Evolutionary conservation across 2,329 filamentous ascomycete genomes (phyloP), one percentile per base, ranked within the genome.

Genomic region (Colletotrichum sp.): DNA sequence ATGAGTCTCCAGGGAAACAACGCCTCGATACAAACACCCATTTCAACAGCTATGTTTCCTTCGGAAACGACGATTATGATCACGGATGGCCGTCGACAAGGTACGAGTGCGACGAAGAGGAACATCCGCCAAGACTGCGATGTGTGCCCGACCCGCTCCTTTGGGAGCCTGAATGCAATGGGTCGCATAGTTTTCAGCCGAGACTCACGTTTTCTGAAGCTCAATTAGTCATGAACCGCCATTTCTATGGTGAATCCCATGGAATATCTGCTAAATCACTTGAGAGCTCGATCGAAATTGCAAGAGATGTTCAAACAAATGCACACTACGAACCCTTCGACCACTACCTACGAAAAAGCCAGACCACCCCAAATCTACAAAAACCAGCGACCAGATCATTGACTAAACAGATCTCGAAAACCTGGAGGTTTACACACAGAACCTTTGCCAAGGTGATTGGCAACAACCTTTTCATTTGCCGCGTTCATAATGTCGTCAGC

Each of bases 291-390:
- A 10, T 10, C 39, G 0, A 44, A 3, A 44, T 44, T 1, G 0
- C 39, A 10, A 44, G 2, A 3, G 0, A 10, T 18, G 0, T 44
- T 0, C 0, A 44, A 6, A 1, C 36, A n/a, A 1, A 44, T 44
- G 36, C 0, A 44, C 0, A 0, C 8, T 44, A 44, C 16, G 4
- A 6, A 1, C 36, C 36, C 0, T 2, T 44, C 36, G 36, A 44
- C 5, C 36, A 44, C 36, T 44, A 44, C 36, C 0, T 44, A 44
- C 36, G 36, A 44, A 1, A 44, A 44, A 44, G 36, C 36, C 36
- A 44, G 0, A 10, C 5, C 16, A 44, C 36, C 2, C 36, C 36
- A 6, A 9, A 44, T 44, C 1, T 44, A 44, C 16, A 44, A 44
- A 10, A n/a, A 0, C 16, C 0, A 44, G 36, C 36, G 1, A 1